Evolutionary conservation across 352 stramenopile species (phyloP).

Genomic region (Peronospora tabacina): DNA sequence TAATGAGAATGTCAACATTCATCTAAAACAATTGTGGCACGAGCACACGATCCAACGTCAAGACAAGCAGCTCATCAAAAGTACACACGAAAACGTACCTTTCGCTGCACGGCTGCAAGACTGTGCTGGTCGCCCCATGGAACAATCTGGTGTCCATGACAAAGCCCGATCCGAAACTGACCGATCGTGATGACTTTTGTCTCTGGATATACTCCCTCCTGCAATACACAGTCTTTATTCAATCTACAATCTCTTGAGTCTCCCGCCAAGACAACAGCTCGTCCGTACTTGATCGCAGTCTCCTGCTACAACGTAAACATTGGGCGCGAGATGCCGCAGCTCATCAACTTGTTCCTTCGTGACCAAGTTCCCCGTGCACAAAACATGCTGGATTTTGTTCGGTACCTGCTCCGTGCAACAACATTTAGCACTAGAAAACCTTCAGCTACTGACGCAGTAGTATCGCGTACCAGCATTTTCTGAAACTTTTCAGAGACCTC

Average conservation of each 20-base stretch:
- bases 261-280: not conserved
- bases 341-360: slow-evolving; percentile 94
- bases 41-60: not conserved
- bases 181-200: slow-evolving; percentile 93
- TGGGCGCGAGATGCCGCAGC: slow-evolving; percentile 91
- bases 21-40: slow-evolving; percentile 42
- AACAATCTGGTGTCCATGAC: slow-evolving; percentile 96
- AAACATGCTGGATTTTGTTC: slow-evolving; percentile 97
- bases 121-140: slow-evolving; percentile 85
- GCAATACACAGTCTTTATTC: not conserved
- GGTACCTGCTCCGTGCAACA: slow-evolving; percentile 62
- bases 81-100: slow-evolving; percentile 27
- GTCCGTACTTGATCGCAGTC: slow-evolving; percentile 88
- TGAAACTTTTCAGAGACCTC: slow-evolving; percentile 96
- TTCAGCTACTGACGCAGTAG: too few relatives aligned
- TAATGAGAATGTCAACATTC: slow-evolving; percentile 97
- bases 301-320: slow-evolving; percentile 93
- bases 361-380: slow-evolving; percentile 97
- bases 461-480: slow-evolving; percentile 68
- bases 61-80: slow-evolving; percentile 1
- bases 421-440: not conserved
- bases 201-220: slow-evolving; percentile 88
- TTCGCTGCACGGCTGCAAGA: slow-evolving; percentile 85
- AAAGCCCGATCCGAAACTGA: slow-evolving; percentile 94
- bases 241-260: not conserved